Evolutionary conservation across 805 yeast species (phyloP), one percentile per base, ranked within the genome.

Genomic region (Nakazawaea wyomingensis): DNA sequence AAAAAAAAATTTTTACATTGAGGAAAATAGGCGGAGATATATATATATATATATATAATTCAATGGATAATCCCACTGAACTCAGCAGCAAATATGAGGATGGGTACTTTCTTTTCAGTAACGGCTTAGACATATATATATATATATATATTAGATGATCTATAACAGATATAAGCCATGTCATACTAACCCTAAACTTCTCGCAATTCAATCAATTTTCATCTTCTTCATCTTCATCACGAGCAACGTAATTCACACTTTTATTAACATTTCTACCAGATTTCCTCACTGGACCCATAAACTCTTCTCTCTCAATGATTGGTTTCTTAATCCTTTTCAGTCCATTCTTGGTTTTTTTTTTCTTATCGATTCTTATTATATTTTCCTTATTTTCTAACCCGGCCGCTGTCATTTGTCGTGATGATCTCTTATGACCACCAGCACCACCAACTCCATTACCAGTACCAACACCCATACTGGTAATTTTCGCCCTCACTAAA

Each of bases 231-330:
- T 38, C 49, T 17, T 46, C 54, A 9, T 38, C 37, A 14, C 33
- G 54, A 48, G 44, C 65, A 10, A 53, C 59, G 52, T 73, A 73
- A 45, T 57, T 59, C 8, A 74, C 60, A 10, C 57, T 53, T 34
- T 54, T 60, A 26, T 53, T 56, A 2, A 10, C 5, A 17, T 37
- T 32, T 37, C 41, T 43, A 6, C 13, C 28, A 17, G 39, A 38
- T 11, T 37, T 33, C 28, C 45, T 29, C 11, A 42, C 19, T 4
- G 40, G 39, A 8, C 35, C 44, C 9, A 21, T 30, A 14, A 20
- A 13, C 16, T 19, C 19, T 14, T 28, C 24, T 11, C 11, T 24
- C 27, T 24, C 11, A 11, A 24, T 11, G 11, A 24, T 9, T 11
- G 11, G 11, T 24, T 24, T 24, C 27, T 24, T 8, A n/a, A n/a